Evolutionary conservation across 176 grass and related monocot species (phyloP).

Genomic region (Aegilops tauschii): DNA sequence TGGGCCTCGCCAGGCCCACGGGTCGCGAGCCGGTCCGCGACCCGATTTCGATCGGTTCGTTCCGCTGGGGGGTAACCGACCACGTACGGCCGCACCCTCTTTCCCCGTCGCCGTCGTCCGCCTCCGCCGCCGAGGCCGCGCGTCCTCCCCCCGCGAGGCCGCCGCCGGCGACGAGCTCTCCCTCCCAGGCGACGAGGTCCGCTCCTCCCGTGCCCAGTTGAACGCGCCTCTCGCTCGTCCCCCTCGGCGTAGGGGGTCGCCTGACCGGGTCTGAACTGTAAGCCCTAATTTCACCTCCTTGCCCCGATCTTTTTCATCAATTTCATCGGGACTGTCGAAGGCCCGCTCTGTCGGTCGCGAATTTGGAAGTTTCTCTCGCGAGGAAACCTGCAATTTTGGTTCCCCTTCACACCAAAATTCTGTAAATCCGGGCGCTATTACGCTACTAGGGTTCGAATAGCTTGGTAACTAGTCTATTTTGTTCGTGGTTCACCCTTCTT

Average conservation of each 20-base stretch:
- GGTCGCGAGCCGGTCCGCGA: neutral
- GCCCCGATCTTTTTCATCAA: neutral
- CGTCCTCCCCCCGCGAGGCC: neutral
- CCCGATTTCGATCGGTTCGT: neutral
- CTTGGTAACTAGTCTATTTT: neutral
- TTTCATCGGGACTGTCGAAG: neutral
- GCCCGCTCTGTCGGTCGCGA: neutral
- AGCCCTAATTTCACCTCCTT: neutral
- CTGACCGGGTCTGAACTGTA: neutral
- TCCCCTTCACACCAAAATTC: neutral
- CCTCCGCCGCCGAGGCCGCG: neutral
- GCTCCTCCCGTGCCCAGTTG: neutral
- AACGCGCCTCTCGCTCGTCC: neutral
- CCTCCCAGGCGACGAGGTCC: neutral
- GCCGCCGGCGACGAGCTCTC: neutral
- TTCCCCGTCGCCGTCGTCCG: neutral
- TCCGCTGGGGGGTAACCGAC: neutral
- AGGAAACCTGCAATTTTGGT: neutral
- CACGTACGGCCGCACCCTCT: neutral
- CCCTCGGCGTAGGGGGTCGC: neutral
- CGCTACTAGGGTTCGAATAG: neutral
- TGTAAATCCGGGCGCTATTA: neutral
- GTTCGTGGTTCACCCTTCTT: neutral
- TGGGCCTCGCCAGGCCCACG: neutral
- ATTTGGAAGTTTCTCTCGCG: neutral